Percentiles rank a stretch among this genome's conserved stretches.
Conservation (phyloP, 208 protist species). For the Leishmania lainsoni region DNA sequence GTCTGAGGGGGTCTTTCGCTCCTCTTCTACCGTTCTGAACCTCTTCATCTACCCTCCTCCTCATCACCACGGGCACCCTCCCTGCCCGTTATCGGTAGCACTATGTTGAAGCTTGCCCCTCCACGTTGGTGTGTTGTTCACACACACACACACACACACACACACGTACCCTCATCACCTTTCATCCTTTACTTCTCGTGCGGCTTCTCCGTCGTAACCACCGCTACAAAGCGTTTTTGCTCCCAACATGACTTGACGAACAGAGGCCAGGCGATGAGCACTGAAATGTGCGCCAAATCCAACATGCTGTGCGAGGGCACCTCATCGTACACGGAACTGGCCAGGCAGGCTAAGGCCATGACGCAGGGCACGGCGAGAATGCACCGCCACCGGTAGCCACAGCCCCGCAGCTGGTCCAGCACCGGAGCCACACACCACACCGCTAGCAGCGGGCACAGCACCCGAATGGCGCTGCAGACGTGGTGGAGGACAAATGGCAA, state of each 20-base stretch:
- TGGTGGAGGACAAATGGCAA: slow-evolving; percentile 74
- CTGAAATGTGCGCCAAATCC: slow-evolving; percentile 20
- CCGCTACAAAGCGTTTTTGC: slow-evolving; percentile 29
- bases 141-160: not conserved
- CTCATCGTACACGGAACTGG: slow-evolving; percentile 18
- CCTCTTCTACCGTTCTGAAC: not conserved
- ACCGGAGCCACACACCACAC: slow-evolving; percentile 65
- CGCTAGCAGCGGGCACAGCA: slow-evolving; percentile 53
- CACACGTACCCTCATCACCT: not conserved
- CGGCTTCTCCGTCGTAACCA: slow-evolving; percentile 26
- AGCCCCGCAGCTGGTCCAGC: slow-evolving; percentile 45
- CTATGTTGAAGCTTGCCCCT: no score
- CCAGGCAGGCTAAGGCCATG: slow-evolving; percentile 24
- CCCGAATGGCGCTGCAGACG: slow-evolving; percentile 53
- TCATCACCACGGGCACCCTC: not conserved
- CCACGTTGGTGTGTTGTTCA: not conserved
- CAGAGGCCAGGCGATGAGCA: slow-evolving; percentile 25
- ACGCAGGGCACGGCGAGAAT: slow-evolving; percentile 43
- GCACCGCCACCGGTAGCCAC: slow-evolving; percentile 41
- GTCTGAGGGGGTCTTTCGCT: not conserved
- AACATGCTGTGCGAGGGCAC: slow-evolving; percentile 23
- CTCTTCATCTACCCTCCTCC: not conserved
- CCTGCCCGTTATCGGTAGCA: not conserved
- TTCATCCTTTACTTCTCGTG: slow-evolving; percentile 36
- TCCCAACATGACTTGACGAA: slow-evolving; percentile 44